Base-by-base conservation (phyloP, 257 asterid species). In the Solanum sitiens region DNA sequence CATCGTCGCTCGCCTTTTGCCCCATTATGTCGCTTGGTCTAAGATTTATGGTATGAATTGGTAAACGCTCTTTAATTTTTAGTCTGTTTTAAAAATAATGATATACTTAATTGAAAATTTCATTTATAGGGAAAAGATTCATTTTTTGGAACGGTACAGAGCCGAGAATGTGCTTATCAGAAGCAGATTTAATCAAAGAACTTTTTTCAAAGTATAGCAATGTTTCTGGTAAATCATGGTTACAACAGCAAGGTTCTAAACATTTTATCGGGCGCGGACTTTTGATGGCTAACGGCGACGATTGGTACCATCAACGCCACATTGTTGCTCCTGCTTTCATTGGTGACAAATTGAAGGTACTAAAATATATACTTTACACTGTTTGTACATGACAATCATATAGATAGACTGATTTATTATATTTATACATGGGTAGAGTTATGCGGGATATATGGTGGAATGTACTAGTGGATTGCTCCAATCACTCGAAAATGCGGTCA, bases 271-370 rank as follows among this genome's bases (percentile, higher is more conserved):
- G 99, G 2, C 90, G 94, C 13, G 99, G 99, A 2, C 93, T 97
- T 11, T 56, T 97, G 56, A 95, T 97, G 99, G 99, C 99, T 23
- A 95, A 95, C 85, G 99, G 99, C 76, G 88, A 93, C 15, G 95
- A 92, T 27, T 97, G 99, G 99, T 89, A 93, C 86, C 98, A 94
- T 83, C 99, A 95, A 89, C 86, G 99, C 2, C 99, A 97, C 89
- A 93, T 95, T 76, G 95, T 97, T 25, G 98, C 98, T 4, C 99
- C 99, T 0, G 99, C 98, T 68, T 97, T 97, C 94, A 94, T 93
- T 92, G 98, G 98, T 27, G 94, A 95, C 56, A 94, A 89, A 86
- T 96, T 97, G 35, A 95, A 94, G 98, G 99, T 96, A 88, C 18
- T 6, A 15, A 15, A 9, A 32, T 39, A 10, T 7, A 45, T 5